These are phyloP conservation scores for Rubia yunnanensis DNA, from an alignment of 257 asterid genomes.

Conservation along the genomic window DNA sequence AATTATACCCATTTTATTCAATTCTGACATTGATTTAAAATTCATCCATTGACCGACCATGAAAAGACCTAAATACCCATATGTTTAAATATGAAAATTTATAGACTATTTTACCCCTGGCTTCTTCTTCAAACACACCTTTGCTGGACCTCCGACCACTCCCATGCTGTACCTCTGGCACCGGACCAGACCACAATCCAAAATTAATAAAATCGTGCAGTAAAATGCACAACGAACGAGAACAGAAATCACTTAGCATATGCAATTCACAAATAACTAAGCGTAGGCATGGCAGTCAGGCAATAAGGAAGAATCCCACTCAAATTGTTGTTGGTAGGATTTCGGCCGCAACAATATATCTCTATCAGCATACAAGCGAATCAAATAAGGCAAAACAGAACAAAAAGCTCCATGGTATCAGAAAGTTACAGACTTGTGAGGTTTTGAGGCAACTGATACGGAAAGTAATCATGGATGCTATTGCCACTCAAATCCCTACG, in stretches of 20 bases:
- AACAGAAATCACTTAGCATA: background rate
- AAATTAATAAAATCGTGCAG: conserved; percentile 15
- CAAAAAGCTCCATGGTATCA: conserved; percentile 14
- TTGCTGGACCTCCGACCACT: no score
- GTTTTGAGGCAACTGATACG: conserved; percentile 80
- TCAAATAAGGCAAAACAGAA: conserved; percentile 11
- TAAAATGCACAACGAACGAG: background rate
- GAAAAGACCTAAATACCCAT: no score
- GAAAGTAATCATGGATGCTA: conserved; percentile 56
- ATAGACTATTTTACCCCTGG: no score
- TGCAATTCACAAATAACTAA: conserved; percentile 67
- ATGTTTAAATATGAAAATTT: no score
- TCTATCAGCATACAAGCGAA: conserved; percentile 11
- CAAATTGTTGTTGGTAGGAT: conserved; percentile 71
- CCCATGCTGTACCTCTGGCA: no score
- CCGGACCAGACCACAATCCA: no score
- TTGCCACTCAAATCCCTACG: conserved; percentile 94
- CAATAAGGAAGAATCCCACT: conserved; percentile 83
- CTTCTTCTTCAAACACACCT: no score
- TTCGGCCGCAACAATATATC: conserved; percentile 41
- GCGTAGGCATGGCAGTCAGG: conserved; percentile 40
- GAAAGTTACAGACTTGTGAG: conserved; percentile 74
- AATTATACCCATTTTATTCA: no score
- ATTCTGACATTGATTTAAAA: no score
- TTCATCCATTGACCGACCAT: no score